Evolutionary conservation across 2,329 filamentous ascomycete genomes (phyloP).

Genomic region (Pseudocercospora vitis): DNA sequence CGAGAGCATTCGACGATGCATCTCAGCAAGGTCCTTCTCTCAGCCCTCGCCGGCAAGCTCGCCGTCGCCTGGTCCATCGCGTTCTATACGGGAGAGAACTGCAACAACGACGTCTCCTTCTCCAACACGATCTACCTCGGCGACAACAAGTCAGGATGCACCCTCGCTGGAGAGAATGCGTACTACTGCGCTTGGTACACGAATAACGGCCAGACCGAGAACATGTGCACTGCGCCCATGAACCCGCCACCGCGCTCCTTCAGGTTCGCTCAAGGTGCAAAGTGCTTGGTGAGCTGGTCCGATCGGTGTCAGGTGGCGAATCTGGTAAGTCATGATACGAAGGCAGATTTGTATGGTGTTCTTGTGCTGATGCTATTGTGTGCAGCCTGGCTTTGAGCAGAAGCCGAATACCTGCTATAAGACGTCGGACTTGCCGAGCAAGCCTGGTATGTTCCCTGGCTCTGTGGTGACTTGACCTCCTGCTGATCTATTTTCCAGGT

Average conservation of each 20-base stretch:
- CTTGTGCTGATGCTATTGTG: not conserved
- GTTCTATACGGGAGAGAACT: conserved; percentile 9
- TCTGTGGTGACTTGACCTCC: not conserved
- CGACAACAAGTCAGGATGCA: not conserved
- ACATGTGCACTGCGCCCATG: not conserved
- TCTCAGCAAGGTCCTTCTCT: not conserved
- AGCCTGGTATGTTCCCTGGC: not conserved
- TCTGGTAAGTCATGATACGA: not conserved
- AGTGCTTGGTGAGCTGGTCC: conserved; percentile 1
- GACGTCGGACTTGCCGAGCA: not conserved
- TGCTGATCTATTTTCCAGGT: not conserved
- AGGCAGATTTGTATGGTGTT: not conserved
- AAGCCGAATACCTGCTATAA: not conserved
- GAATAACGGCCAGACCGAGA: not conserved
- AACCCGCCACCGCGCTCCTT: not conserved
- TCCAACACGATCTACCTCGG: conserved; percentile 1
- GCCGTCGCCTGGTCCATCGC: conserved; percentile 7
- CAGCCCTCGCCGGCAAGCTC: not conserved
- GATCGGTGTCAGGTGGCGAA: not conserved
- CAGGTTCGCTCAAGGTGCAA: not conserved
- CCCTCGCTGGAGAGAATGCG: not conserved
- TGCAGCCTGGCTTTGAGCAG: not conserved
- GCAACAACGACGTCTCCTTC: conserved; percentile 7
- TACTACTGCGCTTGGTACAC: conserved; percentile 5
- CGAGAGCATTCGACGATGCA: not conserved